Evolutionary conservation across 371 early-diverging fungal species (phyloP).

Genomic region (Mycotypha africana): DNA sequence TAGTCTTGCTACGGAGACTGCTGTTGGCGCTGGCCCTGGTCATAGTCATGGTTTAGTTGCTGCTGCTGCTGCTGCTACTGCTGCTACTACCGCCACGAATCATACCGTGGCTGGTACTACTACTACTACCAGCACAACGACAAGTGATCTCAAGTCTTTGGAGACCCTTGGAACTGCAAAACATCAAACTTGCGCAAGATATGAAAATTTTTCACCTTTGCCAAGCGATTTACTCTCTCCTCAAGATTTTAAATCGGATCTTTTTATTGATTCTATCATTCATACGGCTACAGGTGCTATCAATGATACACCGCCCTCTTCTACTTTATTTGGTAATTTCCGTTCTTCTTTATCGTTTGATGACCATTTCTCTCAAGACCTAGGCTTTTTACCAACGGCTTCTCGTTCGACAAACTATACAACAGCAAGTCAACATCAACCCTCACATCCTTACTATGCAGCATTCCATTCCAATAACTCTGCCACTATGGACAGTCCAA

Average conservation of each 20-base stretch:
- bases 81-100: slow-evolving; percentile 2
- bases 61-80: slow-evolving; percentile 7
- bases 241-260: slow-evolving; percentile 38
- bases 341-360: no score
- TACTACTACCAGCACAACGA: background rate
- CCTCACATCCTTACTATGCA: no score
- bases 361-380: no score
- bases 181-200: slow-evolving; percentile 4
- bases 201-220: slow-evolving; percentile 37
- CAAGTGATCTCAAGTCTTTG: slow-evolving; percentile 2
- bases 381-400: no score
- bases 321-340: slow-evolving; percentile 3
- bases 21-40: slow-evolving; percentile 10
- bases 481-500: no score
- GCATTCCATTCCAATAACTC: no score
- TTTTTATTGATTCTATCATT: slow-evolving; percentile 32
- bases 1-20: background rate
- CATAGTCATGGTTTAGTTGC: no score
- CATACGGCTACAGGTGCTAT: no score
- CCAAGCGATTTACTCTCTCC: slow-evolving; percentile 55
- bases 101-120: background rate
- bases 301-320: slow-evolving; percentile 22
- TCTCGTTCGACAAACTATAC: no score
- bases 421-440: no score
- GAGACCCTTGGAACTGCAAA: no score